Evolutionary conservation across 2,329 filamentous ascomycete genomes (phyloP), one percentile per base, ranked within the genome.

Genomic region (Coleophoma crateriformis): DNA sequence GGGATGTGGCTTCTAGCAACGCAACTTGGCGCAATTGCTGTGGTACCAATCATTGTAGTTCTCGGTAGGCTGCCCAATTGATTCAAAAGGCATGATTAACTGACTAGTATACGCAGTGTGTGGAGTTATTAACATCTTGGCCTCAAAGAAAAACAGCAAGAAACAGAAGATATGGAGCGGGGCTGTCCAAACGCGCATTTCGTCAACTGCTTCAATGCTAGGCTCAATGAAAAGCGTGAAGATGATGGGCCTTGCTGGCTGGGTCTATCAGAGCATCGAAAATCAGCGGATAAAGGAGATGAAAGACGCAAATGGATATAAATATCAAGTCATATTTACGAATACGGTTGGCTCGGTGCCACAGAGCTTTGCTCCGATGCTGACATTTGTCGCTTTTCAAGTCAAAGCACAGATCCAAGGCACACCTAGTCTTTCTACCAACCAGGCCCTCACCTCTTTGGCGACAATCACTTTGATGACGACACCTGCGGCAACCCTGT

Each of bases 11-110:
- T 72, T 10, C 60, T 74, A 0, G 56, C 69, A 39, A 55, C 58
- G 6, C 66, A 74, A 44, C 59, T 76, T 7, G 72, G 72, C 6
- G 57, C 67, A 4, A 71, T 72, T 4, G 73, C 68, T 49, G 62
- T 69, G 10, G 69, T 68, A n/a, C 72, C 73, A 14, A 64, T 74
- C 14, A 64, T 63, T 14, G 67, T 74, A 8, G 64, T 67, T 15
- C 50, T 73, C 17, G 54, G 68, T 69, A 59, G 52, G 64, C 55
- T 42, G 37, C 19, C 3, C 7, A 39, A 12, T 6, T 14, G 8
- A 39, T 39, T 39, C 3, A 15, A 14, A 19, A 19, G 11, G 27
- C 2, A 2, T 14, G 3, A 11, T 19, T 42, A 7, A 10, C 15
- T 42, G 20, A 19, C 13, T 15, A 19, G 14, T 20, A 42, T 7